Base-by-base conservation (phyloP, 768 basidiomycete species). In the Podaxis rugospora region DNA sequence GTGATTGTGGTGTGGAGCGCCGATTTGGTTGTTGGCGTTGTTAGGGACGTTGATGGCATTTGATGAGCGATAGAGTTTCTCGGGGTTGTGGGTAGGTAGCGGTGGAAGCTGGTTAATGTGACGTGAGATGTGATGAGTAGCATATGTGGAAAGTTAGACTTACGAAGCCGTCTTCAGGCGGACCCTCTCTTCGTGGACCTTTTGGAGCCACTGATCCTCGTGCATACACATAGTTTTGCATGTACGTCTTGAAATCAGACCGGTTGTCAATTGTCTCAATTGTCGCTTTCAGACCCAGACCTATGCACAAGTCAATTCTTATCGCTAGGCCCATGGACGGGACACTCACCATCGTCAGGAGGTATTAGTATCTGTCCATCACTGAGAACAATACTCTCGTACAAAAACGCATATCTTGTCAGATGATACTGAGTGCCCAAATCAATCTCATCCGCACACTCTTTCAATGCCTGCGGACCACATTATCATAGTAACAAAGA, bases 361-460 rank as follows among this genome's bases (percentile, higher is more conserved):
- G 92, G 86, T 35, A 86, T 84, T 23, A 99, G 75, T 1, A 90
- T 90, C 1, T 88, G 83, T 1, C 94, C 97, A 63, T 99, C 97
- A 66, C 85, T 90, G 18, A 98, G 78, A 2, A 97, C 82, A 25
- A 92, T 89, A 66, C 88, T 92, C 73, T 99, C 97, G 67, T 91
- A 95, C 23, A 98, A 76, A 75, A 93, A 98, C 1, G 94, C 92
- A 72, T 97, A 98, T 73, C 95, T 83, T 0, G 93, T 90, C 51
- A 98, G 78, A 73, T 98, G 96, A 72, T 98, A 99, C 74, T 98
- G 96, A 3, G 93, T 95, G n/a, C 95, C 97, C 47, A 97, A 79
- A 72, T 99, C 97, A 57, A 98, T 87, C 74, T 99, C 97, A 68
- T 98, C 96, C 25, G 92, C 85, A 67, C 93, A 93, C 71, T 98